phyloP scores from a whole-genome alignment of 129 eudicot genomes.

The Oenanthe sinensis region DNA sequence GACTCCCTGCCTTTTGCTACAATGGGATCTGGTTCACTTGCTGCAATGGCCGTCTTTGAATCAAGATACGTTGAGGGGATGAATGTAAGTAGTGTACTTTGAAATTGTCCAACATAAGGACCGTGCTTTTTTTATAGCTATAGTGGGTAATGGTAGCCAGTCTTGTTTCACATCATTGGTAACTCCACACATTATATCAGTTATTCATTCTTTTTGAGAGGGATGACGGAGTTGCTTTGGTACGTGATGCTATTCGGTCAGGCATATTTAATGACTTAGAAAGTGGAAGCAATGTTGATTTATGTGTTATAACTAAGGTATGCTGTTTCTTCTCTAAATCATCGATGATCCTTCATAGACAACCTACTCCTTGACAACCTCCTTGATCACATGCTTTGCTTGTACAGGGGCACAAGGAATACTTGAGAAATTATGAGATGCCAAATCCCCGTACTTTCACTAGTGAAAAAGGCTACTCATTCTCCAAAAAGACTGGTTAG shows the following conservation, averaged over 20 bases:
- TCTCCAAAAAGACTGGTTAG: constrained; percentile 81
- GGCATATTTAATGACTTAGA: constrained; percentile 84
- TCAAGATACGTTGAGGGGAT: constrained; percentile 82
- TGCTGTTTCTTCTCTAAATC: constrained; percentile 13
- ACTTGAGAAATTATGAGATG: constrained; percentile 52
- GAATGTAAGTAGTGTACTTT: constrained; percentile 43
- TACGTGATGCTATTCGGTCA: constrained; percentile 63
- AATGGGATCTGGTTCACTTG: constrained; percentile 98
- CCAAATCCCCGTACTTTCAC: constrained; percentile 78
- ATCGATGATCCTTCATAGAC: neutral
- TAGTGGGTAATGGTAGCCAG: neutral
- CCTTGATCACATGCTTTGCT: neutral
- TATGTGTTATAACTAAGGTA: constrained; percentile 86
- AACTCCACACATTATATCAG: neutral
- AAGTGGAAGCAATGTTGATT: constrained; percentile 95
- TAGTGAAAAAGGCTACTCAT: constrained; percentile 61
- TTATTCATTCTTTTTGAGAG: constrained; percentile 24
- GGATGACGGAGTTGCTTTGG: constrained; percentile 72
- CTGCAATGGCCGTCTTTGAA: constrained; percentile 95
- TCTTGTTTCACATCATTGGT: neutral
- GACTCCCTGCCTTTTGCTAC: constrained; percentile 91
- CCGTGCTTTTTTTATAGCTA: neutral
- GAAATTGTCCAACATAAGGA: neutral
- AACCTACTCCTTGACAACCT: too few relatives aligned
- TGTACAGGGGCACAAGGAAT: constrained; percentile 67